Base-by-base conservation (phyloP, 306 rosid species). In the Geum urbanum region DNA sequence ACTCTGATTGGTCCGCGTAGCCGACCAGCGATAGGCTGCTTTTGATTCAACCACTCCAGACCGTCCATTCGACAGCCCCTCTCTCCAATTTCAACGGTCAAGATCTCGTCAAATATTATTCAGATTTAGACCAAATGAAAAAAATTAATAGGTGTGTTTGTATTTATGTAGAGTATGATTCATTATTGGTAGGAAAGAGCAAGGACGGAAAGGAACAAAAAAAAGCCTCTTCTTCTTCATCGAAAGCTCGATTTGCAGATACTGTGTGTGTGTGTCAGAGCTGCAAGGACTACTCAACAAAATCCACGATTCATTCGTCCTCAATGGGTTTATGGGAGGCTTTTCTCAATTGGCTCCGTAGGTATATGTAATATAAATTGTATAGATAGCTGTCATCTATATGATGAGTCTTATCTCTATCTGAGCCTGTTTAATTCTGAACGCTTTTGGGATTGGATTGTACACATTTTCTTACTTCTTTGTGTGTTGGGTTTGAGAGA, bases 241-340 rank as follows among this genome's bases (percentile, higher is more conserved):
- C 20, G 35, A 45, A 46, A 59, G 67, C 53, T 69, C 71, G 77
- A 74, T 77, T 77, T 59, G 77, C 37, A 32, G 66, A 55, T 35
- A 27, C 55, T 70, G 72, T 37, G 18, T 59, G 66, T 9, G 35
- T 16, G 37, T 32, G 37, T 32, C 37, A 32, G 37, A 32, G 37
- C 37, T 32, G 37, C 37, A 32, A 32, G 37, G 37, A 32, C 37
- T 32, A 32, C 37, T 32, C 37, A 32, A 32, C 1, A 32, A 32
- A 22, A 12, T 6, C 41, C 20, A 64, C 27, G 59, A 15, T 3
- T 32, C 37, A 35, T 68, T 52, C 62, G 50, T 78, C 73, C 43
- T 4, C 83, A 49, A 90, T 90, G 96, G 95, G 95, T 70, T 75
- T 88, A 69, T 90, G 95, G 95, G 95, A 87, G 71, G 92, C 91